phyloP scores from a whole-genome alignment of 129 eudicot genomes.

The Helianthus tuberosus region DNA sequence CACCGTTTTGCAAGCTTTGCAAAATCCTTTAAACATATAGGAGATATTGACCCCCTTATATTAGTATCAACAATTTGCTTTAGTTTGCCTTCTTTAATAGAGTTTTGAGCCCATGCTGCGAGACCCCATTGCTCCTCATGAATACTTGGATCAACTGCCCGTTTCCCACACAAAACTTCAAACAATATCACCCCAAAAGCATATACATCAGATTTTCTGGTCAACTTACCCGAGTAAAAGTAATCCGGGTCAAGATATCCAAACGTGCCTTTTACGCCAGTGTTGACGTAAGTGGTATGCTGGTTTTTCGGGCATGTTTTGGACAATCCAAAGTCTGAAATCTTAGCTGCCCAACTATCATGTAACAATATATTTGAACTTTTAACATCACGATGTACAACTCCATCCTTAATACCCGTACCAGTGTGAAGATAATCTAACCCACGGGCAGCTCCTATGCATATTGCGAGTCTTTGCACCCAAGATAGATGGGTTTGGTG shows the following conservation, averaged over 20 bases:
- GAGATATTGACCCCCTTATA: slow-evolving; percentile 28
- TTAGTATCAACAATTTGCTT: slow-evolving; percentile 31
- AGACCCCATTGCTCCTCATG: slow-evolving; percentile 37
- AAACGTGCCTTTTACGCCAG: slow-evolving; percentile 13
- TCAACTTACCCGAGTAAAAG: slow-evolving; percentile 13
- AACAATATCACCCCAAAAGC: slow-evolving; percentile 35
- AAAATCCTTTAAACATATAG: slow-evolving; percentile 34
- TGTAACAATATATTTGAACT: too few relatives aligned
- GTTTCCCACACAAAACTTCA: slow-evolving; percentile 43
- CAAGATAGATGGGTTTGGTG: background rate
- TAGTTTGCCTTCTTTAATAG: slow-evolving; percentile 26
- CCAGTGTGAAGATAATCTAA: background rate
- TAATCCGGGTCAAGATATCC: slow-evolving; percentile 35
- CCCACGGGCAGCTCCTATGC: slow-evolving; percentile 22
- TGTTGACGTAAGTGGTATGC: slow-evolving; percentile 7
- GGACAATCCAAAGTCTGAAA: too few relatives aligned
- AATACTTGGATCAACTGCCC: slow-evolving; percentile 35
- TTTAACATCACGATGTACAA: too few relatives aligned
- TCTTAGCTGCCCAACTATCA: too few relatives aligned
- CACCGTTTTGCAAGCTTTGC: slow-evolving; percentile 28
- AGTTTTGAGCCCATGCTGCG: slow-evolving; percentile 31
- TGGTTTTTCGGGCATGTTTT: background rate
- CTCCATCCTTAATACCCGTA: too few relatives aligned
- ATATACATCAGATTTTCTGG: slow-evolving; percentile 34
- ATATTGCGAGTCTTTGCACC: slow-evolving; percentile 19